Base-by-base conservation (phyloP, 495 filamentous ascomycete species). In the Penicillium herquei region DNA sequence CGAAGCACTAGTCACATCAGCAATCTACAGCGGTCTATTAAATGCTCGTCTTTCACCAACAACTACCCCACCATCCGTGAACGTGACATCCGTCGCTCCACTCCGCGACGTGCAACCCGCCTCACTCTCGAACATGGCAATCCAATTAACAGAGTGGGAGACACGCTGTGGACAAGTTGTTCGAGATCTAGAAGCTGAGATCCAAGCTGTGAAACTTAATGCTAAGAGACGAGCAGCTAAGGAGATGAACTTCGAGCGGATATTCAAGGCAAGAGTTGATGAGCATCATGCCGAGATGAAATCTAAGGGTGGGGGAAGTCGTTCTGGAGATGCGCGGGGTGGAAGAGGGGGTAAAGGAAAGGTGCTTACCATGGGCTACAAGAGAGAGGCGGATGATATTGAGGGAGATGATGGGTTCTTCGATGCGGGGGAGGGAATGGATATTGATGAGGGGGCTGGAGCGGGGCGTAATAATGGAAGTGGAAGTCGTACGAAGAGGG, bases 1-100 rank as follows among this genome's bases (percentile, higher is more conserved):
- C 61, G 94, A 98, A 78, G 84, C 92, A 61, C 86, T 98, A 51
- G 83, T 98, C 55, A 96, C 94, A 68, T 83, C 84, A 59, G 84
- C 91, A 59, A 89, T 97, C 71, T 98, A 97, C 79, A 81, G 87
- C 37, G 87, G 85, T 16, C 84, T 98, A 0, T 70, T 98, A 35
- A 79, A 80, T 21, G 94, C 84, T 7, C 91, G 90, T 57, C 87
- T 98, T 37, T 89, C 93, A 66, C 89, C 92, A 10, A 70, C 78
- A 16, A 69, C 74, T 21, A 79, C 81, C 43, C 74, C 84, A 54
- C 82, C 86, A 16, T 78, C 78, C 57, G 85, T 97, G 17, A 84
- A 83, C 64, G 84, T 97, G 42, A 87, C 87, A 50, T 83, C 87
- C 58, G 84, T 96, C 41, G 82, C 92, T 0, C 85, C 92, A 2